Percentiles rank a stretch among this genome's conserved stretches.
These are phyloP conservation scores for Colletotrichum eremochloae DNA, from an alignment of 2,329 filamentous ascomycete species.

Conservation along the genomic window DNA sequence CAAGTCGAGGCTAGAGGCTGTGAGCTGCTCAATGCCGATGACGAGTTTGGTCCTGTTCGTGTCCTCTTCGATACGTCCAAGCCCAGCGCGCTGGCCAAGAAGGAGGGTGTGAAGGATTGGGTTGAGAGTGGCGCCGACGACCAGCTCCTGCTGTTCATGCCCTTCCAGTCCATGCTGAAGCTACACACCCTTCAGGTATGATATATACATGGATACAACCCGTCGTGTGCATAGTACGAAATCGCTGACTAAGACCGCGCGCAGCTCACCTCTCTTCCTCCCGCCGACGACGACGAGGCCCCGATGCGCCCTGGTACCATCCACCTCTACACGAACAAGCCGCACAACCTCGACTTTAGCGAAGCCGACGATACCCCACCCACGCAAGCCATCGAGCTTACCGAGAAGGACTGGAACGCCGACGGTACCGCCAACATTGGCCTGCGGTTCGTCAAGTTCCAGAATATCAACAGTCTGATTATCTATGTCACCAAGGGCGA, in stretches of 20 bases:
- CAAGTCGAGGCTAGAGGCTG: slow-evolving; percentile 83
- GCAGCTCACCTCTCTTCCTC: slow-evolving; percentile 86
- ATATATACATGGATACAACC: background rate
- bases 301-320: slow-evolving; percentile 87
- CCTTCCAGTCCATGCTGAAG: slow-evolving; percentile 90
- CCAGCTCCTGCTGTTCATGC: slow-evolving; percentile 92
- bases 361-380: slow-evolving; percentile 90
- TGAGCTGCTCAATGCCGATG: slow-evolving; percentile 90
- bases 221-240: background rate
- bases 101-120: slow-evolving; percentile 77
- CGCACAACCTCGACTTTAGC: slow-evolving; percentile 93
- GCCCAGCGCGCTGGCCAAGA: slow-evolving; percentile 74
- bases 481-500: slow-evolving; percentile 92
- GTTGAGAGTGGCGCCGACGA: slow-evolving; percentile 97
- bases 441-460: slow-evolving; percentile 96
- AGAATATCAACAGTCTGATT: slow-evolving; percentile 88
- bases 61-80: slow-evolving; percentile 78
- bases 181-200: slow-evolving; percentile 82
- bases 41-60: slow-evolving; percentile 78
- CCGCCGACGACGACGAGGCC: slow-evolving; percentile 74
- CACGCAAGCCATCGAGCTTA: slow-evolving; percentile 83
- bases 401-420: slow-evolving; percentile 83
- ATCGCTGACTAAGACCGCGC: slow-evolving; percentile 50
- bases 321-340: slow-evolving; percentile 87
- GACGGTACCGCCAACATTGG: slow-evolving; percentile 79